Percentiles rank a stretch among this genome's conserved stretches.
Conservation (phyloP, 2,329 filamentous ascomycete genomes). For the Eutypa lata region DNA sequence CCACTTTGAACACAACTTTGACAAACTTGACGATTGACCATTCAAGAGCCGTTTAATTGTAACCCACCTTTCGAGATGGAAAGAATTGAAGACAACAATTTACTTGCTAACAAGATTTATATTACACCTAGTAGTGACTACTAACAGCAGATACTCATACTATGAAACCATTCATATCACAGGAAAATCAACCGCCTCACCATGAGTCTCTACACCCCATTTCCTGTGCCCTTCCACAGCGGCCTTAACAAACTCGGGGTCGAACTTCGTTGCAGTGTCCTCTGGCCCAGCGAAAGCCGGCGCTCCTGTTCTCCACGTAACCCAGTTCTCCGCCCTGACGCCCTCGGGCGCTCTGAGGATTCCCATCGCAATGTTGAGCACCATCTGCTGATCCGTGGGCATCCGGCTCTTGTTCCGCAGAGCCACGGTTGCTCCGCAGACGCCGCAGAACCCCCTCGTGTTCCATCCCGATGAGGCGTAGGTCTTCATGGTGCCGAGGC, state of each 20-base stretch:
- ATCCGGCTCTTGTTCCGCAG: constrained; percentile 26
- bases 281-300: constrained; percentile 27
- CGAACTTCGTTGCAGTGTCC: constrained; percentile 32
- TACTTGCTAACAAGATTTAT: no score
- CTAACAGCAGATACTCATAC: not conserved
- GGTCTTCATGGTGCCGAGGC: constrained; percentile 41
- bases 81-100: no score
- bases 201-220: constrained; percentile 36
- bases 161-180: not conserved
- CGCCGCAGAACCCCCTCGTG: constrained; percentile 42
- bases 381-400: constrained; percentile 26
- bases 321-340: constrained; percentile 41
- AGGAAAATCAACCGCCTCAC: constrained; percentile 15
- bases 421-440: constrained; percentile 44
- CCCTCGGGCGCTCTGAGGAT: constrained; percentile 43
- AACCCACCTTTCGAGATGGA: no score
- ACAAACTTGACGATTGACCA: not conserved
- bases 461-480: constrained; percentile 37
- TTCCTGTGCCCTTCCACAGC: constrained; percentile 34
- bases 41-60: no score
- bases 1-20: not conserved
- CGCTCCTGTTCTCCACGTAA: constrained; percentile 41
- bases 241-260: constrained; percentile 32
- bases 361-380: constrained; percentile 42
- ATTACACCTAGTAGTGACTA: not conserved